These are phyloP conservation scores for Kodamaea fungicola DNA, from an alignment of 1,139 yeast genomes.

Conservation along the genomic window DNA sequence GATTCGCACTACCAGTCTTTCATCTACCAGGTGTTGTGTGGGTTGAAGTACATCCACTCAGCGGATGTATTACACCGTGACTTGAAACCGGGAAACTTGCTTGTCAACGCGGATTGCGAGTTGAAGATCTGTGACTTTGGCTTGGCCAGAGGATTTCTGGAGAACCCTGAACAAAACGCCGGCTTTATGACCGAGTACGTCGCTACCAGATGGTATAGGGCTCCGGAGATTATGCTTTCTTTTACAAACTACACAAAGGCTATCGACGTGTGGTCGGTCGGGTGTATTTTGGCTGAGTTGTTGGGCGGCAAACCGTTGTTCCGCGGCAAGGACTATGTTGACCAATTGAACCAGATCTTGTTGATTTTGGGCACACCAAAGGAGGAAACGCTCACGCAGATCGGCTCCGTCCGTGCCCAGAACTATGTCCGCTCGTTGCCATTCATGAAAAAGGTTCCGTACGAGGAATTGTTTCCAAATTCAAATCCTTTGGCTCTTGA, in stretches of 20 bases:
- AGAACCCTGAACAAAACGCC: constrained; percentile 79
- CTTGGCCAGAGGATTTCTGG: constrained; percentile 89
- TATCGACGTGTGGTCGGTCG: constrained; percentile 96
- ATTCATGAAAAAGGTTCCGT: constrained; percentile 78
- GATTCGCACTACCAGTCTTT: constrained; percentile 94
- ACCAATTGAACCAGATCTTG: constrained; percentile 86
- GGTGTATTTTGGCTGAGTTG: constrained; percentile 91
- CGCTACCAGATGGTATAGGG: constrained; percentile 97
- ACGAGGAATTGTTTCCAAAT: constrained; percentile 65
- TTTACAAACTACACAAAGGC: constrained; percentile 94
- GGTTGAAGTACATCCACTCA: constrained; percentile 89
- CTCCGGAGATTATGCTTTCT: constrained; percentile 95
- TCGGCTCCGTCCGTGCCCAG: constrained; percentile 88
- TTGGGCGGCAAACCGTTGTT: constrained; percentile 90
- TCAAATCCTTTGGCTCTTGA: constrained; percentile 90
- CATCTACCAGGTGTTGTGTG: constrained; percentile 88
- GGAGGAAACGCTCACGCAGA: constrained; percentile 75
- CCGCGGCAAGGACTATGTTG: constrained; percentile 93
- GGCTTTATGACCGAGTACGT: constrained; percentile 95
- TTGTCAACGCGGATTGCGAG: constrained; percentile 95
- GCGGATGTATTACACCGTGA: constrained; percentile 96
- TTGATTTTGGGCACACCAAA: constrained; percentile 88
- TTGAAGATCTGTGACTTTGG: constrained; percentile 96
- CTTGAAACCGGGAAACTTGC: constrained; percentile 86
- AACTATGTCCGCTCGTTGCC: constrained; percentile 88